Evolutionary conservation across 345 rosid species (phyloP), one percentile per base, ranked within the genome.

Genomic region (Eucalyptus tenuipes): DNA sequence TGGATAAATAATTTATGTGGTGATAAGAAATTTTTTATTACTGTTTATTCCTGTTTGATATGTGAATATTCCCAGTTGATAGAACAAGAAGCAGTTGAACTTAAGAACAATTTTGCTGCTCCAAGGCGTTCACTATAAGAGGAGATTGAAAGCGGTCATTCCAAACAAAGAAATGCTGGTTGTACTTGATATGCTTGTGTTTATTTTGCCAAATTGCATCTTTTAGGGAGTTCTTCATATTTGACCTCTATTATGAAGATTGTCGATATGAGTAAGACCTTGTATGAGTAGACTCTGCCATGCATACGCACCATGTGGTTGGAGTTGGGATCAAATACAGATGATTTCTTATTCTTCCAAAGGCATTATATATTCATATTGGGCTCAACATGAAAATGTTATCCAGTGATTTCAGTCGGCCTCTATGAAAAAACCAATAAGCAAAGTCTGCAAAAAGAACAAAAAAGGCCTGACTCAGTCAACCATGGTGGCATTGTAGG

Each of bases 141-240:
- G 91, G 98, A 96, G 59, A 94, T 93, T 64, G 98, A 96, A 88
- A 89, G 93, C 89, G 95, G 98, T 86, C 89, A 94, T 97, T 92
- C 99, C 99, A 86, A 96, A 93, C 88, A 98, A 97, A 85, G 99
- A 96, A 94, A 95, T 95, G 94, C 89, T 95, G 57, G 91, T 97
- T 97, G 99, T 95, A 90, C 90, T 91, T 93, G 88, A 47, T 87
- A 66, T 88, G 20, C 55, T 87, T 45, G 59, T 75, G 45, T 37
- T 75, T 37, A 50, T 85, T 49, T n/a, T 49, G 42, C 87, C 55
- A 45, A 44, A 45, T 85, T n/a, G 8, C 40, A 31, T 86, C 71
- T 55, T 85, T 87, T 37, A 64, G 47, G 44, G 49, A 45, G 20
- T 71, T 47, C 61, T 88, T 48, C 68, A 16, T 15, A 31, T 27